These are phyloP conservation scores for Phytophthora sojae DNA, from an alignment of 352 stramenopile genomes.

Conservation along the genomic window DNA sequence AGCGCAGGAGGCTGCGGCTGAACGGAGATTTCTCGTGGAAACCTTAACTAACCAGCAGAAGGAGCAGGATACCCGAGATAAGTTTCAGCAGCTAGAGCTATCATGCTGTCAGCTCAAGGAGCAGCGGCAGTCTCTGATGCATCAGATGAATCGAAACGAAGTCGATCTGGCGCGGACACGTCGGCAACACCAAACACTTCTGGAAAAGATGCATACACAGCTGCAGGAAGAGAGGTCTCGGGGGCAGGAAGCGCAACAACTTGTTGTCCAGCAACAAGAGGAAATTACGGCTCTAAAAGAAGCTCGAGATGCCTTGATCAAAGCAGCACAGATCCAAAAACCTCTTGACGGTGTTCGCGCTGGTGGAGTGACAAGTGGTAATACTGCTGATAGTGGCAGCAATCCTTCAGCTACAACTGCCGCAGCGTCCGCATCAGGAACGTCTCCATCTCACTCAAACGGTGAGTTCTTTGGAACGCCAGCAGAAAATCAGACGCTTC, in stretches of 20 bases:
- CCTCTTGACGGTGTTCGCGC: slow-evolving; percentile 5
- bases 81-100: slow-evolving; percentile 49
- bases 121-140: slow-evolving; percentile 38
- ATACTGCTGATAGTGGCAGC: not conserved
- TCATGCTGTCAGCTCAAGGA: slow-evolving; percentile 28
- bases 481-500: slow-evolving; percentile 61
- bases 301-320: slow-evolving; percentile 17
- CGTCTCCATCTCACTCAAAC: slow-evolving; percentile 22
- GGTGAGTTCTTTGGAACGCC: slow-evolving; percentile 41
- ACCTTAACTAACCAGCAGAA: slow-evolving; percentile 45
- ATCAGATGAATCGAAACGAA: slow-evolving; percentile 44
- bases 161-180: slow-evolving; percentile 35
- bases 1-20: slow-evolving; percentile 39
- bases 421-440: not conserved
- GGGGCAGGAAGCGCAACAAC: slow-evolving; percentile 16
- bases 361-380: not conserved
- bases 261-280: slow-evolving; percentile 24
- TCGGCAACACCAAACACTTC: slow-evolving; percentile 42
- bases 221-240: slow-evolving; percentile 24
- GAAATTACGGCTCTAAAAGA: slow-evolving; percentile 32
- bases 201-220: slow-evolving; percentile 42
- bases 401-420: not conserved
- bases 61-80: slow-evolving; percentile 42
- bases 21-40: slow-evolving; percentile 36
- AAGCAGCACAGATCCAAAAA: slow-evolving; percentile 24